Evolutionary conservation across 306 rosid species (phyloP).

Genomic region (Ormosia semicastrata): DNA sequence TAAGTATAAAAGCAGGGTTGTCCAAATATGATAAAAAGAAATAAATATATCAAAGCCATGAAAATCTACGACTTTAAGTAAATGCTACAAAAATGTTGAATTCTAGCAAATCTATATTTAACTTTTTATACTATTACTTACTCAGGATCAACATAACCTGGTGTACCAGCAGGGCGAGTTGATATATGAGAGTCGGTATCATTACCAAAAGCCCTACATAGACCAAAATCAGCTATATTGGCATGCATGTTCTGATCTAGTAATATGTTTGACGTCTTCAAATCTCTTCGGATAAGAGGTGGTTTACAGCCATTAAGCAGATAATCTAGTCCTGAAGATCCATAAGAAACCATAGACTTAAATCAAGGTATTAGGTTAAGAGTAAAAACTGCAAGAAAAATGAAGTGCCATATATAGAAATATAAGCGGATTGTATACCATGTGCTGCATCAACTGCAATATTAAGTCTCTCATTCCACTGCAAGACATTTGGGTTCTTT

Average conservation of each 20-base stretch:
- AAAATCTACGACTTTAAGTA: neutral
- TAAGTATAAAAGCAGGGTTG: no score
- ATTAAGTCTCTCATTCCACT: slow-evolving; percentile 13
- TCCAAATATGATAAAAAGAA: no score
- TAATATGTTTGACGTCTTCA: slow-evolving; percentile 60
- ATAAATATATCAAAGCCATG: neutral
- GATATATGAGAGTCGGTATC: slow-evolving; percentile 34
- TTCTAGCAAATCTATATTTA: neutral
- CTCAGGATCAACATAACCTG: slow-evolving; percentile 52
- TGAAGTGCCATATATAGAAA: neutral
- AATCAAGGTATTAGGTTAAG: no score
- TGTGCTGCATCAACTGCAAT: slow-evolving; percentile 11
- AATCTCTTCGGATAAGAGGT: slow-evolving; percentile 47
- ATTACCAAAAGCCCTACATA: slow-evolving; percentile 33
- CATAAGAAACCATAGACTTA: neutral
- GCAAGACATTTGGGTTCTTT: neutral
- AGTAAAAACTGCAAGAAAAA: neutral
- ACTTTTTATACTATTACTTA: slow-evolving; percentile 6
- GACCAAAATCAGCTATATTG: slow-evolving; percentile 53
- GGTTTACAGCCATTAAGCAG: slow-evolving; percentile 44
- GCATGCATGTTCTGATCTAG: slow-evolving; percentile 36
- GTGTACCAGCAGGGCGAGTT: slow-evolving; percentile 39
- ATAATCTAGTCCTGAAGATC: slow-evolving; percentile 36
- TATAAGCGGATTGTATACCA: no score
- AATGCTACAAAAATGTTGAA: neutral